Conservation (phyloP, 257 asterid species). For the Orobanche coerulescens region DNA sequence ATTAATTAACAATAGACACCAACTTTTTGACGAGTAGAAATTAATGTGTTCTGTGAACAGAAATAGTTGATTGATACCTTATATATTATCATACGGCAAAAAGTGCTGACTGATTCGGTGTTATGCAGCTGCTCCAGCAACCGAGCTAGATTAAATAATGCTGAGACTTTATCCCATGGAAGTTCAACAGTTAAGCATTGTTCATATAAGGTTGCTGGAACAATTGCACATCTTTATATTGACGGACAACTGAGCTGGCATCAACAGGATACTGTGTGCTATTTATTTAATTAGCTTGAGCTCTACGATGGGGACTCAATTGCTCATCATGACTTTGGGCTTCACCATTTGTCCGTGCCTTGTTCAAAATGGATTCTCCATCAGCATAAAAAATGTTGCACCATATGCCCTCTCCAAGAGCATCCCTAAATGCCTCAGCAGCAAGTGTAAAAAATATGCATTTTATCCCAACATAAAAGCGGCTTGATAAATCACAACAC, state of each 20-base stretch:
- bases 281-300: constrained; percentile 31
- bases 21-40: too few relatives aligned
- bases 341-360: too few relatives aligned
- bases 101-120: constrained; percentile 68
- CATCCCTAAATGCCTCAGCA: constrained; percentile 68
- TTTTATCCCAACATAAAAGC: too few relatives aligned
- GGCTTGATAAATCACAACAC: too few relatives aligned
- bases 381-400: constrained; percentile 45
- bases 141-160: constrained; percentile 78
- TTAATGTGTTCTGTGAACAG: too few relatives aligned
- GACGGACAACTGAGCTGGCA: constrained; percentile 46
- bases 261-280: constrained; percentile 58
- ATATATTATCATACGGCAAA: constrained; percentile 72
- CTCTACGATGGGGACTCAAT: too few relatives aligned
- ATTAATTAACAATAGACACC: too few relatives aligned
- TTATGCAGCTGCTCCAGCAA: constrained; percentile 76
- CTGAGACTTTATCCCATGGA: constrained; percentile 82
- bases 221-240: constrained; percentile 55
- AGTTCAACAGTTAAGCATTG: constrained; percentile 65
- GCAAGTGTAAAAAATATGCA: constrained; percentile 74
- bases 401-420: constrained; percentile 97
- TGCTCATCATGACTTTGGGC: too few relatives aligned
- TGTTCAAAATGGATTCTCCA: too few relatives aligned
- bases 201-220: constrained; percentile 73
- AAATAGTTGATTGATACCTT: too few relatives aligned